A percentile compares a stretch with the other conserved stretches of the same genome.
These are phyloP conservation scores for Lyophyllum shimeji DNA, from an alignment of 768 basidiomycete species.

Conservation along the genomic window DNA sequence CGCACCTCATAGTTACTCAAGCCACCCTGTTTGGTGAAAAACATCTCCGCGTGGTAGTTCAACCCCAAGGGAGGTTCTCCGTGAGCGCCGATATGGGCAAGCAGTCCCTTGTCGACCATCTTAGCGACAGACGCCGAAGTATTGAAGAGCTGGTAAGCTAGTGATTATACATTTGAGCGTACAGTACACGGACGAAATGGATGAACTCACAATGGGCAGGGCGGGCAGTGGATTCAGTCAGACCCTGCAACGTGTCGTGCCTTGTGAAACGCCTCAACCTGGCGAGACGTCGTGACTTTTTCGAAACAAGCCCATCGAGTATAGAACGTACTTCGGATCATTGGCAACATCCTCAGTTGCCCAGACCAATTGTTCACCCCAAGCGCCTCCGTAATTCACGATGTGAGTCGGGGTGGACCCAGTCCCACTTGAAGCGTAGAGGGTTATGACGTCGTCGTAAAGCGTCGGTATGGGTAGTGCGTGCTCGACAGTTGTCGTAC, in stretches of 20 bases:
- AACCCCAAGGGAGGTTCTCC: conserved; percentile 70
- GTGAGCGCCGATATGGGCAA: conserved; percentile 70
- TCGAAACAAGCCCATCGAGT: background rate
- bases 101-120: conserved; percentile 64
- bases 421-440: conserved; percentile 68
- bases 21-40: conserved; percentile 61
- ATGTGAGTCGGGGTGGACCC: conserved; percentile 74
- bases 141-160: conserved; percentile 68
- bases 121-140: conserved; percentile 66
- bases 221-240: conserved; percentile 61
- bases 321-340: conserved; percentile 57
- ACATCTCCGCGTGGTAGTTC: conserved; percentile 80
- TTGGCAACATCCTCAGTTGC: conserved; percentile 63
- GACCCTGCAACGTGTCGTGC: conserved; percentile 60
- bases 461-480: conserved; percentile 62
- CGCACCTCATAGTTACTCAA: conserved; percentile 68
- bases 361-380: conserved; percentile 71
- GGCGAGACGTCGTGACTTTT: background rate
- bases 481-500: conserved; percentile 79
- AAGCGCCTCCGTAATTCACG: conserved; percentile 74
- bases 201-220: conserved; percentile 53
- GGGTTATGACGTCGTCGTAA: conserved; percentile 64
- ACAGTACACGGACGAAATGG: background rate
- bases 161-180: conserved; percentile 3
- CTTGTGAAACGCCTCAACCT: conserved; percentile 65